Base-by-base conservation (phyloP, 257 asterid genomes). In the Henckelia pumila region DNA sequence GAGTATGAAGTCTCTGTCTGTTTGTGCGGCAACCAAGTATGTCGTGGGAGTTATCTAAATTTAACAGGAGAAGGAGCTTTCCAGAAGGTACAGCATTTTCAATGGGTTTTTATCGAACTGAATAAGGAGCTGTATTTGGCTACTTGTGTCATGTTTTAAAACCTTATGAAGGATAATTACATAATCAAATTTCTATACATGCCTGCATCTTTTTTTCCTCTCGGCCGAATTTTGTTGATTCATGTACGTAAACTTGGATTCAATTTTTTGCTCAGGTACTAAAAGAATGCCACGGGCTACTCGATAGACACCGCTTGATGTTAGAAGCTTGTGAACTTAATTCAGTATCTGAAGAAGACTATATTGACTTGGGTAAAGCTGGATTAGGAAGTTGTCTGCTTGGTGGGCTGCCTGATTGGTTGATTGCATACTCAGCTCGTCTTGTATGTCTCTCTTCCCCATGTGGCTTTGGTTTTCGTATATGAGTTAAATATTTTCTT, bases 1-100 rank as follows among this genome's bases (percentile, higher is more conserved):
- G 99, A 94, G 80, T 88, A 87, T 72, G 99, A 94, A 81, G 99
- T 97, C 70, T 94, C 99, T 60, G 99, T 94, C 64, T 94, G 99
- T 69, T 77, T 94, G 73, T 94, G 99, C 25, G 99, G 99, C 73
- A 89, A 93, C 85, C 97, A 91, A 77, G 99, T 91, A 63, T 94
- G 99, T 81, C 95, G 99, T 68, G 99, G 99, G 50, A 94, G 99
- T 80, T 94, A 87, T 70, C 86, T 94, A 63, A 88, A 94, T 78
- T 83, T 94, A 68, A 87, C 96, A 0, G 99, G 99, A 50, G 99
- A 94, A 83, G 99, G 96, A 84, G 93, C 98, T 65, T 88, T 80
- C 73, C 93, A 85, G 63, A 94, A 87, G 97, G 99, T 94, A 88
- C 40, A 61, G 14, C 30, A 50, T 26, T 63, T 56, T 77, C 33